Evolutionary conservation across 257 asterid genomes (phyloP), one percentile per base, ranked within the genome.

Genomic region (Plectranthus barbatus): DNA sequence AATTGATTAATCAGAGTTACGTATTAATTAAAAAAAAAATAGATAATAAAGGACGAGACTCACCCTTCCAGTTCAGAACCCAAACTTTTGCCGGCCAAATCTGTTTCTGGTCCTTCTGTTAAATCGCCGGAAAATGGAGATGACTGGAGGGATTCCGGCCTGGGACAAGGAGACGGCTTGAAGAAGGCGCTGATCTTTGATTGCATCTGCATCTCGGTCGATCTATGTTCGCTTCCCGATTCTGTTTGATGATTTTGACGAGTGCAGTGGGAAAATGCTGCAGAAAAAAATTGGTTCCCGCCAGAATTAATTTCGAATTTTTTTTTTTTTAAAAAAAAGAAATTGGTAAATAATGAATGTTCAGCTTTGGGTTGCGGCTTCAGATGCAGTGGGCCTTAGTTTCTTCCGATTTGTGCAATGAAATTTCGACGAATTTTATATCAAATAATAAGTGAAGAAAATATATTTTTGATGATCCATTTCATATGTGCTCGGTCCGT

Each of bases 131-230:
- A 36, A 65, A 15, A 14, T 12, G 63, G 67, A 62, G 77, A 66
- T 3, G 73, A 50, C 9, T 72, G 61, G 52, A 47, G 56, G 40
- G 76, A 55, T 63, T 76, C 70, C 51, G 55, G 64, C 13, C 26
- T 41, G 34, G 47, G 11, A 59, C 70, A 41, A 74, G 72, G 64
- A 34, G 72, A 45, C 33, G 80, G 80, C 69, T 64, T 79, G 76
- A 82, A 89, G 81, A 82, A 86, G 51, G 81, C 41, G 60, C 74
- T 86, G 50, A 89, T 82, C 71, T 81, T 84, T 12, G 84, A 44
- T 56, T 84, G 95, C 87, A 79, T 85, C 62, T 84, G 95, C 87
- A 78, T 85, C 62, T 39, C 74, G 74, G 52, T 48, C 61, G 23
- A 19, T 44, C 21, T 47, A 48, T 41, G 10, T 58, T 15, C 9